These are phyloP conservation scores for Pittosporum tobira DNA, from an alignment of 129 eudicot genomes.

Conservation along the genomic window DNA sequence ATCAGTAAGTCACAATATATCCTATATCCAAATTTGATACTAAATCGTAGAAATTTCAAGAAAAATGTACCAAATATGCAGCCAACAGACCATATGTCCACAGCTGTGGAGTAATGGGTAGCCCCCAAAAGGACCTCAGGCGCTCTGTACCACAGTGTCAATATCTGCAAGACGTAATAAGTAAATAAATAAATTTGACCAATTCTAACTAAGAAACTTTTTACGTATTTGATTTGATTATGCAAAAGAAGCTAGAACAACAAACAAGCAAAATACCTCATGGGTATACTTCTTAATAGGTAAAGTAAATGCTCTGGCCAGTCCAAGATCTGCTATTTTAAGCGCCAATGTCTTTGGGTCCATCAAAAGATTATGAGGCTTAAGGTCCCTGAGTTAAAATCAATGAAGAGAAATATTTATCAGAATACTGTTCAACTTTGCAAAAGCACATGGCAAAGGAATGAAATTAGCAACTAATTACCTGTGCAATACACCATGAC, in stretches of 20 bases:
- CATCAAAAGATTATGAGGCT: conserved; percentile 97
- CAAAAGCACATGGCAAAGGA: not conserved
- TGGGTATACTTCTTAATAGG: conserved; percentile 93
- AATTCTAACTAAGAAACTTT: too few species aligned
- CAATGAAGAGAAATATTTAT: not conserved
- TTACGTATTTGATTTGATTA: too few species aligned
- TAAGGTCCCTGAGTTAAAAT: conserved; percentile 56
- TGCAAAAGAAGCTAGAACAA: not conserved
- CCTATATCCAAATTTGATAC: not conserved
- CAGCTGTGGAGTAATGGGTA: conserved; percentile 84
- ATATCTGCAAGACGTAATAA: conserved; percentile 39
- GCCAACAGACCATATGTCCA: conserved; percentile 98
- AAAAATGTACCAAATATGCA: conserved; percentile 74
- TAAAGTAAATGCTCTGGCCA: conserved; percentile 72
- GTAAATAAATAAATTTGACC: too few species aligned
- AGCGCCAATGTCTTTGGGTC: conserved; percentile 65
- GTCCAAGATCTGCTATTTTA: conserved; percentile 88
- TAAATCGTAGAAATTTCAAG: not conserved
- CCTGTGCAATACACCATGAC: conserved; percentile 79
- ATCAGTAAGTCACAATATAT: not conserved
- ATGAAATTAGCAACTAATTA: not conserved
- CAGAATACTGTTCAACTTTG: not conserved
- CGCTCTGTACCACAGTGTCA: conserved; percentile 95
- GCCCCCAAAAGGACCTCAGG: conserved; percentile 97
- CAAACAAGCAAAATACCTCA: conserved; percentile 40